phyloP scores from a whole-genome alignment of 352 stramenopile genomes.

The Phytopythium sindhum region DNA sequence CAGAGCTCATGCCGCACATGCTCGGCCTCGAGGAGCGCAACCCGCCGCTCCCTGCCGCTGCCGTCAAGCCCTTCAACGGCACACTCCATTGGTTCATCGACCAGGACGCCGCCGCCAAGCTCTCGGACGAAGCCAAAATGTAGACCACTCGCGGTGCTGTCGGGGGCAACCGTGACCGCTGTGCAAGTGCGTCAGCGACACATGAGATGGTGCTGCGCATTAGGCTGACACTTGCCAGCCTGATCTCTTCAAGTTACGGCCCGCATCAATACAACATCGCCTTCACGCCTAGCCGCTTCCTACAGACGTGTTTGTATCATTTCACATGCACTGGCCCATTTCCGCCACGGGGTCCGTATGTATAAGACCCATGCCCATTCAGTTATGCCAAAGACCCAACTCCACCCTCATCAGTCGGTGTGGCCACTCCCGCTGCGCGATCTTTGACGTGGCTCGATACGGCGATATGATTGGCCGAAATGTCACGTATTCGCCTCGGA shows the following conservation, averaged over 20 bases:
- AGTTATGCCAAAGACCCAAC: no score
- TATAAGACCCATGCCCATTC: no score
- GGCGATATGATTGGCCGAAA: slow-evolving; percentile 19
- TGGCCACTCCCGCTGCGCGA: background rate
- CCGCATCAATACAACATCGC: no score
- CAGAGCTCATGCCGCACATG: slow-evolving; percentile 84
- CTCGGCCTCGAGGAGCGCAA: slow-evolving; percentile 57
- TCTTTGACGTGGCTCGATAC: slow-evolving; percentile 9
- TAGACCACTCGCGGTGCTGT: slow-evolving; percentile 2
- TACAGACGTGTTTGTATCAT: no score
- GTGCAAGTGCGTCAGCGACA: no score
- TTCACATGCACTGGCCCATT: no score
- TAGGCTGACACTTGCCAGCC: no score
- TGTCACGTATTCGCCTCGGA: background rate
- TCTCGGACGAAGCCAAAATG: slow-evolving; percentile 37
- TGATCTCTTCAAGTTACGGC: no score
- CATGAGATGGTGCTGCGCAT: no score
- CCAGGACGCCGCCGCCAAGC: slow-evolving; percentile 60
- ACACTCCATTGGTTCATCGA: slow-evolving; percentile 87
- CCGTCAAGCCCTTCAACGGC: slow-evolving; percentile 66
- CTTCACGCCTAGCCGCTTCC: no score
- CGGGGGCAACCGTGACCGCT: background rate
- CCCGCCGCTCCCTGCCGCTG: slow-evolving; percentile 64
- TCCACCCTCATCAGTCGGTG: no score
- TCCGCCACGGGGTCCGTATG: no score